These are phyloP conservation scores for Hypoxylon sp. DNA, from an alignment of 2,329 filamentous ascomycete species.

Conservation along the genomic window DNA sequence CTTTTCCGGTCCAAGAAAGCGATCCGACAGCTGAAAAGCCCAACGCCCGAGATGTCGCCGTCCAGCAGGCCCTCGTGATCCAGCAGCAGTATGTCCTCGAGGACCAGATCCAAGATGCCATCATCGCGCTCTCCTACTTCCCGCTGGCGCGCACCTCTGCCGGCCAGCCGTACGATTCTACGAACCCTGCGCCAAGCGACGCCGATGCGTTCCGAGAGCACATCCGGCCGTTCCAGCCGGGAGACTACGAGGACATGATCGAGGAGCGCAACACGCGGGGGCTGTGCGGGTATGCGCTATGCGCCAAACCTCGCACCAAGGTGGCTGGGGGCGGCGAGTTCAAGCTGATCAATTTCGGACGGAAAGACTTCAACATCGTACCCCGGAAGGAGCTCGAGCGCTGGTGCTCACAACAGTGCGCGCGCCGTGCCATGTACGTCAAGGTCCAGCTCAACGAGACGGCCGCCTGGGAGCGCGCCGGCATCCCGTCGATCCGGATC, in stretches of 20 bases:
- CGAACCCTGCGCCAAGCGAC: slow-evolving; percentile 34
- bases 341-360: slow-evolving; percentile 69
- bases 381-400: slow-evolving; percentile 78
- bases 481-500: slow-evolving; percentile 66
- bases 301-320: slow-evolving; percentile 71
- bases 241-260: slow-evolving; percentile 89
- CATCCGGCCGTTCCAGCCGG: slow-evolving; percentile 81
- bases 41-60: slow-evolving; percentile 71
- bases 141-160: slow-evolving; percentile 54
- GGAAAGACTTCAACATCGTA: slow-evolving; percentile 73
- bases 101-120: slow-evolving; percentile 75
- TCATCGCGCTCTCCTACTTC: slow-evolving; percentile 76
- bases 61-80: slow-evolving; percentile 84
- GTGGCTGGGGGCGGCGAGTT: slow-evolving; percentile 71
- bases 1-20: slow-evolving; percentile 49
- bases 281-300: slow-evolving; percentile 87
- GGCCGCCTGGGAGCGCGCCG: slow-evolving; percentile 84
- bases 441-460: slow-evolving; percentile 89
- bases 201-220: slow-evolving; percentile 72
- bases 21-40: slow-evolving; percentile 47
- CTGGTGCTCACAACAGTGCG: slow-evolving; percentile 88
- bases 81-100: slow-evolving; percentile 86
- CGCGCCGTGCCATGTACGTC: slow-evolving; percentile 82
- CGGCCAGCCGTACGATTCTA: slow-evolving; percentile 35
- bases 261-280: slow-evolving; percentile 87